Evolutionary conservation across 2,329 filamentous ascomycete genomes (phyloP).

Genomic region (Aspergillus nomiae): DNA sequence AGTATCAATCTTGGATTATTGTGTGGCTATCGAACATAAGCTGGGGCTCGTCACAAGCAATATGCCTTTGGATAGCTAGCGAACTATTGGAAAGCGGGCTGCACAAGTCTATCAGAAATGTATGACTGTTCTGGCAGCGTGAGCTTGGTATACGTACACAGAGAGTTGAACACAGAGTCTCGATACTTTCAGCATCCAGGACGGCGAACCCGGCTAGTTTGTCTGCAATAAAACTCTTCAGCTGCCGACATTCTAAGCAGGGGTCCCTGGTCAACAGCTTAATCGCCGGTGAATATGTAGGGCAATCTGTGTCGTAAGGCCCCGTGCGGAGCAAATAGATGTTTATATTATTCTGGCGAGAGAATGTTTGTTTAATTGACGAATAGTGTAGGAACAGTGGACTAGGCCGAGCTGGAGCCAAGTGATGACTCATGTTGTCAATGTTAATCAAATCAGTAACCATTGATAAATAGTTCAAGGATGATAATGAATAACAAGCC

Average conservation of each 20-base stretch:
- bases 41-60: neutral
- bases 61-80: too few relatives aligned
- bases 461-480: neutral
- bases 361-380: neutral
- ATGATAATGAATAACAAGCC: neutral
- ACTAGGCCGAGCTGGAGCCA: neutral
- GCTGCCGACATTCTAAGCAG: neutral
- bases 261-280: neutral
- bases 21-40: neutral
- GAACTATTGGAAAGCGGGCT: too few relatives aligned
- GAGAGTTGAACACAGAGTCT: too few relatives aligned
- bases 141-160: too few relatives aligned
- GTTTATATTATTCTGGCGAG: neutral
- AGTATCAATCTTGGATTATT: neutral
- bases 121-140: too few relatives aligned
- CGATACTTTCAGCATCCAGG: too few relatives aligned
- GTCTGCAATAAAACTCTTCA: neutral
- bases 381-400: neutral
- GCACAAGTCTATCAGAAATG: too few relatives aligned
- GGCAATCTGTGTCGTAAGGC: neutral
- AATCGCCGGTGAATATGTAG: neutral
- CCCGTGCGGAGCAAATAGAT: too few relatives aligned
- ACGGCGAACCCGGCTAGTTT: neutral
- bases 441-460: neutral
- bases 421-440: neutral